Evolutionary conservation across 73 alveolate genomes (phyloP).

Genomic region (Tetrahymena malaccensis): DNA sequence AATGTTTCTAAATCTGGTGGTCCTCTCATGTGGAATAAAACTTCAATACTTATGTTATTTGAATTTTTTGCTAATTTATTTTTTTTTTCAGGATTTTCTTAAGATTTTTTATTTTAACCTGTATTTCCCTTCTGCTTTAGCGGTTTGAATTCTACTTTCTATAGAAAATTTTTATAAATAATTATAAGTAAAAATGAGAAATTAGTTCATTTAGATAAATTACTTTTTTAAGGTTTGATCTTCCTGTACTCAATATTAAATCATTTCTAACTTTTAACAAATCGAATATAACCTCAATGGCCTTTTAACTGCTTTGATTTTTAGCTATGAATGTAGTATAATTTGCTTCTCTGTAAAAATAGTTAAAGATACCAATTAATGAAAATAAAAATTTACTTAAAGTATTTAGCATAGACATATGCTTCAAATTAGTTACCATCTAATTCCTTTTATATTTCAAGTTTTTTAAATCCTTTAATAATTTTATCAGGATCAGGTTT

Average conservation of each 20-base stretch:
- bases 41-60: not conserved
- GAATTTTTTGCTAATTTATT: not conserved
- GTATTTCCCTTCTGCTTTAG: not conserved
- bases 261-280: not conserved
- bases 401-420: not conserved
- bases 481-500: too few species aligned
- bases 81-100: too few species aligned
- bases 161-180: not conserved
- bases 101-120: not conserved
- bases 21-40: not conserved
- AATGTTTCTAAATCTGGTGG: not conserved
- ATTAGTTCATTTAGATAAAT: not conserved
- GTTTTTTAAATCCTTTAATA: too few species aligned
- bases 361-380: not conserved
- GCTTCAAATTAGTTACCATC: too few species aligned
- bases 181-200: not conserved
- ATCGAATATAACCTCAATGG: not conserved
- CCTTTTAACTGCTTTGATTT: not conserved
- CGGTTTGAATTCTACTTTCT: not conserved
- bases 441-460: too few species aligned
- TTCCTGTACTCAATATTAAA: not conserved
- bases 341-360: not conserved
- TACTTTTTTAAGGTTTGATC: not conserved
- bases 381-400: not conserved
- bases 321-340: not conserved